Base-by-base conservation (phyloP, 805 yeast genomes). In the Candida nanaspora region DNA sequence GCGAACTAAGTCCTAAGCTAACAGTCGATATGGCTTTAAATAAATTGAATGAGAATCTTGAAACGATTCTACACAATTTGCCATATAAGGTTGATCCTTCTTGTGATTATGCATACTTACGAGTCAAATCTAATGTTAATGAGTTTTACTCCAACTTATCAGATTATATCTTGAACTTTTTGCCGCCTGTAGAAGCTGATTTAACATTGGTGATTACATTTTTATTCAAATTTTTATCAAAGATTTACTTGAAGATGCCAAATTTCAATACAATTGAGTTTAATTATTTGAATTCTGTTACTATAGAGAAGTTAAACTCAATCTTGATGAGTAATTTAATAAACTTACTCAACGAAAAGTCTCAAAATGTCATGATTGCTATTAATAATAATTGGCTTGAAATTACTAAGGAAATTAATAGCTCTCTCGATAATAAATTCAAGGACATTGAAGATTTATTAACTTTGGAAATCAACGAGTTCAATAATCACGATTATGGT, bases 41-140 rank as follows among this genome's bases (percentile, higher is more conserved):
- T 10, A 65, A 76, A 33, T 64, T 87, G 39, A 57, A 63, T 30
- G 50, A 54, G 6, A 76, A 78, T 51, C 62, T 74, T 37, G 55
- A 68, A 18, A 55, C 53, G 4, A 73, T 85, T 22, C 50, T 63
- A 18, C 56, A 57, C 9, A 69, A 72, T 44, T 60, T 87, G 47
- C 96, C 96, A 1, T 86, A 83, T 57, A 80, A 80, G 48, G 86
- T 86, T 46, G 88, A 84, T 50, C 68, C 72, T 9, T 68, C 73
- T 29, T 76, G 83, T 36, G 95, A 86, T 57, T 86, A 86, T 54
- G 78, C 89, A 4, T 86, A 77, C 56, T 61, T 83, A 42, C 69
- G 95, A 42, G 84, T 87, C 29, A 78, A 83, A 52, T 75, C 82
- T 6, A 61, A 67, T 43, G 71, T 85, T 46, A 74, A 74, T 43